These are phyloP conservation scores for Citrullus amarus DNA, from an alignment of 306 rosid species.

Conservation along the genomic window DNA sequence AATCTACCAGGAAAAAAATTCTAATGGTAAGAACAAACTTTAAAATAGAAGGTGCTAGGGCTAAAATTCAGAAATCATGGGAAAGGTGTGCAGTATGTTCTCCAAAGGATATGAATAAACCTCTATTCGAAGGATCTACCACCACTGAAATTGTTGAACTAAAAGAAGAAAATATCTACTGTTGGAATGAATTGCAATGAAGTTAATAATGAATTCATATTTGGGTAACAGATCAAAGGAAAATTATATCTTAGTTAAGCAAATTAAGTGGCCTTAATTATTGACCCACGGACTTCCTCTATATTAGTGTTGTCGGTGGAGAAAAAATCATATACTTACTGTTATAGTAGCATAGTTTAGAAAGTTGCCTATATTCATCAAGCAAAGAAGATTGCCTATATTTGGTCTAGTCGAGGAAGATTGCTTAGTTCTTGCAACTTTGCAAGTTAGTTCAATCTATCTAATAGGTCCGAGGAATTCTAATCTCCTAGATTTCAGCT, in stretches of 20 bases:
- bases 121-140: neutral
- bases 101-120: neutral
- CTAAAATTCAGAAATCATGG: neutral
- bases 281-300: neutral
- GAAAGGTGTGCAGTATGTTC: neutral
- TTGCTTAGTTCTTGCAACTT: too few relatives aligned
- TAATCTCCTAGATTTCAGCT: neutral
- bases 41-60: neutral
- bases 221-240: neutral
- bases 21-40: neutral
- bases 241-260: neutral
- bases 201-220: neutral
- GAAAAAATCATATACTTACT: neutral
- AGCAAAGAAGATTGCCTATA: neutral
- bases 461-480: neutral
- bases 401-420: neutral
- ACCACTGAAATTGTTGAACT: too few relatives aligned
- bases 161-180: neutral
- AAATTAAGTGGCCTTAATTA: neutral
- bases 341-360: too few relatives aligned
- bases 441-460: neutral
- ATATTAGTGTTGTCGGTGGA: neutral
- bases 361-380: too few relatives aligned
- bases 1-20: neutral
- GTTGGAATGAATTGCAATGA: neutral